These are phyloP conservation scores for Arabis alpina DNA, from an alignment of 345 rosid genomes.

Conservation along the genomic window DNA sequence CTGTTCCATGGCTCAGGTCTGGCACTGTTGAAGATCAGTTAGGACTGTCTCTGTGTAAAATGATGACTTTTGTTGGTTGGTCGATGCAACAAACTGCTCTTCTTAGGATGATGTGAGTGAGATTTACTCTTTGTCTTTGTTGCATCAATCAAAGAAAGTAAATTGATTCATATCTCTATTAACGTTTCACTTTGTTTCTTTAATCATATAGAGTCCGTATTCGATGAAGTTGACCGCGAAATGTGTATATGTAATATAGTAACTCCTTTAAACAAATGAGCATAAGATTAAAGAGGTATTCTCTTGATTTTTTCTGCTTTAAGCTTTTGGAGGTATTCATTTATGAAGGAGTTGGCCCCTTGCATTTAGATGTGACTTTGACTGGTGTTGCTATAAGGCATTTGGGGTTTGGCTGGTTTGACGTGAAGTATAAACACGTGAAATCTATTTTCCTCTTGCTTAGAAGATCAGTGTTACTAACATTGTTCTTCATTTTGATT, in stretches of 20 bases:
- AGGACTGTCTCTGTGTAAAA: constrained; percentile 73
- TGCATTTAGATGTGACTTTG: constrained; percentile 90
- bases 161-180: constrained; percentile 18
- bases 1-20: constrained; percentile 98
- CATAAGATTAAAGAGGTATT: constrained; percentile 12
- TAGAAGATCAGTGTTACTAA: constrained; percentile 11
- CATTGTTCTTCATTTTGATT: constrained; percentile 12
- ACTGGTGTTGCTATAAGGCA: constrained; percentile 92
- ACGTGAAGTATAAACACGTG: constrained; percentile 1
- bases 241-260: constrained; percentile 82
- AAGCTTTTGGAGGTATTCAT: constrained; percentile 65
- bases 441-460: constrained; percentile 17
- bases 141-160: constrained; percentile 6
- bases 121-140: constrained; percentile 16
- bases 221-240: constrained; percentile 86
- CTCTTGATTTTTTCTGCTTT: background rate
- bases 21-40: constrained; percentile 93
- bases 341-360: constrained; percentile 92
- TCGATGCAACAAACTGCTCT: constrained; percentile 61
- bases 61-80: constrained; percentile 84
- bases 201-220: constrained; percentile 89
- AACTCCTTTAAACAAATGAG: constrained; percentile 33
- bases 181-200: constrained; percentile 34
- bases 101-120: constrained; percentile 81
- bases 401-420: constrained; percentile 94